Evolutionary conservation across 2,329 filamentous ascomycete genomes (phyloP).

Genomic region (Seiridium cupressi): DNA sequence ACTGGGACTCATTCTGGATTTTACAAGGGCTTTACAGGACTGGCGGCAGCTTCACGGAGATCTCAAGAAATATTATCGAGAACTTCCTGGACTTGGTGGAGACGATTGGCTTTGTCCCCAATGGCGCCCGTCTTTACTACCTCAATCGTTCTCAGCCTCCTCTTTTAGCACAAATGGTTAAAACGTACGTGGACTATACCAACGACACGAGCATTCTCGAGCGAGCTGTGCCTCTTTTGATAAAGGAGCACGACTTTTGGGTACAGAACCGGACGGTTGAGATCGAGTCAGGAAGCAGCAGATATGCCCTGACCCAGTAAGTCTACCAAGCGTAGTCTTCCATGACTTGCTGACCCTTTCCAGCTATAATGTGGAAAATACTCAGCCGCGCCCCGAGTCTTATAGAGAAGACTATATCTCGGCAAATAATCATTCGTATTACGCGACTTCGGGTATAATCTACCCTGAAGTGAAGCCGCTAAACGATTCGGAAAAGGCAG

Average conservation of each 20-base stretch:
- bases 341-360: background rate
- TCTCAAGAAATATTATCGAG: conserved; percentile 61
- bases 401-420: conserved; percentile 65
- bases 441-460: conserved; percentile 54
- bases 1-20: conserved; percentile 72
- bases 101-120: conserved; percentile 63
- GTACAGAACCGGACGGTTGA: conserved; percentile 57
- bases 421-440: conserved; percentile 65
- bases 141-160: conserved; percentile 68
- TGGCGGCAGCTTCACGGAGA: conserved; percentile 59
- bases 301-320: conserved; percentile 56
- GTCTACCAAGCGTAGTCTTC: conserved; percentile 13
- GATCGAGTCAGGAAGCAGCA: conserved; percentile 42
- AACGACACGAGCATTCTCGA: conserved; percentile 60
- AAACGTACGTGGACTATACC: conserved; percentile 61
- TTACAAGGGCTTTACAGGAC: conserved; percentile 64
- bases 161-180: conserved; percentile 64
- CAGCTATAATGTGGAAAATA: conserved; percentile 61
- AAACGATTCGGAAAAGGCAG: conserved; percentile 48
- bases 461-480: conserved; percentile 52
- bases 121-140: conserved; percentile 67
- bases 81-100: conserved; percentile 69
- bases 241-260: conserved; percentile 65
- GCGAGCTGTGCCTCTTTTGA: conserved; percentile 59
- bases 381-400: conserved; percentile 65